Conservation (phyloP, 1,284 basidiomycete genomes). For the Rhizopogon hawkerae region DNA sequence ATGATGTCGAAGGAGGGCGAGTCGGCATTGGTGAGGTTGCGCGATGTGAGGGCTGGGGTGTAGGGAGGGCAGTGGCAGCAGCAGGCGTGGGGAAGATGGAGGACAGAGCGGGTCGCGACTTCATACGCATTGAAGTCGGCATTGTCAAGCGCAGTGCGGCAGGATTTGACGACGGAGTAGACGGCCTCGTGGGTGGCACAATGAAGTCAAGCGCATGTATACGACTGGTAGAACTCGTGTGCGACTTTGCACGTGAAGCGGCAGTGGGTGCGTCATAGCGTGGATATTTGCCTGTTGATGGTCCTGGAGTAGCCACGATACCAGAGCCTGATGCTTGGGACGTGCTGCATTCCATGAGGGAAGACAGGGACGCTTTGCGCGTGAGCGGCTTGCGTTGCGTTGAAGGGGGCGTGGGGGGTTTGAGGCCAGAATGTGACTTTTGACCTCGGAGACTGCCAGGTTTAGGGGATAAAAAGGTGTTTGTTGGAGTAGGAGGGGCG, state of each 20-base stretch:
- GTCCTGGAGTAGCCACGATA: constrained; percentile 26
- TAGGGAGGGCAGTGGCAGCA: constrained; percentile 23
- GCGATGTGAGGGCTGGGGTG: constrained; percentile 27
- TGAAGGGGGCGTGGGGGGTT: constrained; percentile 57
- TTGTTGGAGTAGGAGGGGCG: constrained; percentile 36
- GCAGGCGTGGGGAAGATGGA: constrained; percentile 51
- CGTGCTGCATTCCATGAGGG: constrained; percentile 53
- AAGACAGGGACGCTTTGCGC: constrained; percentile 70
- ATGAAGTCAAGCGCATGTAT: constrained; percentile 50
- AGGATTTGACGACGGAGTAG: constrained; percentile 67
- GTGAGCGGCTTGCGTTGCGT: constrained; percentile 46
- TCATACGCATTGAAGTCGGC: constrained; percentile 69
- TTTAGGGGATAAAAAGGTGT: constrained; percentile 54
- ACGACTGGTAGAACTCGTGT: constrained; percentile 54
- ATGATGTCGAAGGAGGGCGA: constrained; percentile 43
- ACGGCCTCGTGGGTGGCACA: constrained; percentile 68
- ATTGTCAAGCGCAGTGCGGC: constrained; percentile 74
- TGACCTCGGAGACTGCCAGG: constrained; percentile 66
- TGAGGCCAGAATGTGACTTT: constrained; percentile 72
- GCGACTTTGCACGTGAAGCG: constrained; percentile 66
- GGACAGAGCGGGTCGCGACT: constrained; percentile 65
- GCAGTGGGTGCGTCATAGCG: constrained; percentile 71
- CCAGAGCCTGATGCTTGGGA: constrained; percentile 50
- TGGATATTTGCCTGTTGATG: constrained; percentile 33
- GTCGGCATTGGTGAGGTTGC: constrained; percentile 50